phyloP scores from a whole-genome alignment of 139 green algal genomes.

The Penium margaritaceum region DNA sequence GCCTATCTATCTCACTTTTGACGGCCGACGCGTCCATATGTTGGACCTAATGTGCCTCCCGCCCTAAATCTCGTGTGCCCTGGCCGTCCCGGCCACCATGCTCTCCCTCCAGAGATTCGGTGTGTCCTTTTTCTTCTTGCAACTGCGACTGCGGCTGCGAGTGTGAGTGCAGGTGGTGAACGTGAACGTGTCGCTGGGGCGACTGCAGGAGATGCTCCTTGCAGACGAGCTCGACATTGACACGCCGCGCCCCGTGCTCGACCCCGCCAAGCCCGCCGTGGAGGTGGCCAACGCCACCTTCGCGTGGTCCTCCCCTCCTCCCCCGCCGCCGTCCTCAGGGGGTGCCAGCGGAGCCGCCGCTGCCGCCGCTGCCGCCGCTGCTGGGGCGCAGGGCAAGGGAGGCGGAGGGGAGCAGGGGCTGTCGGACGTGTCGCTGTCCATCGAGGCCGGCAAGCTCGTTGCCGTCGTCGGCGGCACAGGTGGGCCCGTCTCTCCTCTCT shows the following conservation, averaged over 20 bases:
- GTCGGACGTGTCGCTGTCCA: constrained; percentile 56
- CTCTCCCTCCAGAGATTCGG: not conserved
- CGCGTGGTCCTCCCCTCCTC: constrained; percentile 15
- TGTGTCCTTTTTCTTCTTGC: not conserved
- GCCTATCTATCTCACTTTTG: not conserved
- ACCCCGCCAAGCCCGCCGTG: constrained; percentile 27
- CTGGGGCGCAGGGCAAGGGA: not conserved
- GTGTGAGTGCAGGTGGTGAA: constrained; percentile 18
- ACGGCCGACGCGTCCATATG: not conserved
- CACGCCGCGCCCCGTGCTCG: not conserved
- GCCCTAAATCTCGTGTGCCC: not conserved
- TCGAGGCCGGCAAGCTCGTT: constrained; percentile 58
- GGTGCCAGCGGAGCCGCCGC: not conserved
- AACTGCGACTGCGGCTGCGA: too few relatives aligned
- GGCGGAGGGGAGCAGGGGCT: constrained; percentile 36
- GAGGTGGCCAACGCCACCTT: constrained; percentile 28
- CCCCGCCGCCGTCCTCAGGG: too few relatives aligned
- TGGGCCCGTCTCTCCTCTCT: too few relatives aligned
- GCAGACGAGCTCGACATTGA: constrained; percentile 28
- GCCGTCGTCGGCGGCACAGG: constrained; percentile 64
- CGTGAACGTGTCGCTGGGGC: constrained; percentile 34
- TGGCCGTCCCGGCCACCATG: not conserved
- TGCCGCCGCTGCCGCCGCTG: not conserved
- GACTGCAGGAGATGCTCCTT: constrained; percentile 43
- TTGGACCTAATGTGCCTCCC: not conserved